phyloP scores from a whole-genome alignment of 1,284 basidiomycete genomes.

The Pseudozyma hubeiensis region DNA sequence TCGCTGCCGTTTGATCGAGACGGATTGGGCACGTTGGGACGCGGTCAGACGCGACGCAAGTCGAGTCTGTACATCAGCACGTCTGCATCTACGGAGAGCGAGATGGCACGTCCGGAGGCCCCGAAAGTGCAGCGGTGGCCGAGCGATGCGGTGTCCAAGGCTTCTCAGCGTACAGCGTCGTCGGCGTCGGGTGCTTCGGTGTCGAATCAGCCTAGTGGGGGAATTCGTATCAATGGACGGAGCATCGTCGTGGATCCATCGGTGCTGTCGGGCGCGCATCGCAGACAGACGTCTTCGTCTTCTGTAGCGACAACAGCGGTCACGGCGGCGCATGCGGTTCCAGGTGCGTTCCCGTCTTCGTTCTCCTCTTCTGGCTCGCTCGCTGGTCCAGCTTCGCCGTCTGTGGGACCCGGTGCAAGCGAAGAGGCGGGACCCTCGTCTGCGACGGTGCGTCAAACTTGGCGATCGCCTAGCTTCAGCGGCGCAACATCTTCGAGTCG shows the following conservation, averaged over 20 bases:
- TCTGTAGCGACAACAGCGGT: constrained; percentile 24
- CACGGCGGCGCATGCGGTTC: constrained; percentile 34
- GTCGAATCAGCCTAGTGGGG: constrained; percentile 11
- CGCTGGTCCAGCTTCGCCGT: constrained; percentile 15
- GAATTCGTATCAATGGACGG: constrained; percentile 46
- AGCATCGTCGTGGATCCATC: constrained; percentile 40
- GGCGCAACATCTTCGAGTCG: constrained; percentile 5
- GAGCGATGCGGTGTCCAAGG: constrained; percentile 15
- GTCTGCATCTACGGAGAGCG: constrained; percentile 11
- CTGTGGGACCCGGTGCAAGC: neutral
- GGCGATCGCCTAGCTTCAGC: constrained; percentile 24
- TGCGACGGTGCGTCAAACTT: neutral
- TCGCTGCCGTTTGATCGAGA: constrained; percentile 36
- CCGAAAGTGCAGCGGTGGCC: constrained; percentile 44
- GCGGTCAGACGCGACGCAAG: constrained; percentile 33
- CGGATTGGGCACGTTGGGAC: constrained; percentile 22
- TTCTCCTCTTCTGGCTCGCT: constrained; percentile 34
- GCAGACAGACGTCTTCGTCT: constrained; percentile 30
- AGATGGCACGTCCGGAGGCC: neutral
- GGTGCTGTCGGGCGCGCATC: constrained; percentile 9
- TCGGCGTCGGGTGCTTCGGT: constrained; percentile 22
- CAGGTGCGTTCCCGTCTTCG: constrained; percentile 43
- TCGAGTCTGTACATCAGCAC: constrained; percentile 41
- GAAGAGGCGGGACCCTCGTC: constrained; percentile 9
- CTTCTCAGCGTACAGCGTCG: constrained; percentile 20